Conservation (phyloP, 2,329 filamentous ascomycete genomes). For the Colletotrichum australisinense region DNA sequence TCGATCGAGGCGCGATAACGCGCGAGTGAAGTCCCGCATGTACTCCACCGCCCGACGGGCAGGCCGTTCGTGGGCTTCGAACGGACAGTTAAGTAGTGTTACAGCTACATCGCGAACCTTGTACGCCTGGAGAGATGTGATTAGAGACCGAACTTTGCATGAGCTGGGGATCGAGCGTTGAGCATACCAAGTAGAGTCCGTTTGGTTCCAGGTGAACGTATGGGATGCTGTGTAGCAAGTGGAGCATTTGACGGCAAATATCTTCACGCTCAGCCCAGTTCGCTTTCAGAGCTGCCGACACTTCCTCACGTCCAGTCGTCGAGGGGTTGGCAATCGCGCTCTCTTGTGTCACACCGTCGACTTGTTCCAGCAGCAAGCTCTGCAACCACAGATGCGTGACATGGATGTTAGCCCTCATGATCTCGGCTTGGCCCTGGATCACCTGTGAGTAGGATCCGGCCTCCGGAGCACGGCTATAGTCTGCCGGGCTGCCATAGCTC, state of each 20-base stretch:
- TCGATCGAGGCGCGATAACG: constrained; percentile 43
- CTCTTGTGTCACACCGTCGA: constrained; percentile 42
- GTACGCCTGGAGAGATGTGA: constrained; percentile 29
- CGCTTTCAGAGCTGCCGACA: constrained; percentile 24
- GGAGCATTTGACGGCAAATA: constrained; percentile 49
- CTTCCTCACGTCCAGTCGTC: neutral
- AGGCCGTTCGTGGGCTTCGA: constrained; percentile 40
- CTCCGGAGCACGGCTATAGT: neutral
- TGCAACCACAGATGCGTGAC: constrained; percentile 52
- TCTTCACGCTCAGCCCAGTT: constrained; percentile 49
- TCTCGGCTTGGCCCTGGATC: constrained; percentile 37
- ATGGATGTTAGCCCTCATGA: constrained; percentile 48
- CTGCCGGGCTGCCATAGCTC: constrained; percentile 13
- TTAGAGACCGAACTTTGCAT: too few species aligned
- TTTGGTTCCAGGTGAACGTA: constrained; percentile 47
- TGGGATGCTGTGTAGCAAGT: constrained; percentile 47
- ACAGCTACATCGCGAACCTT: constrained; percentile 50
- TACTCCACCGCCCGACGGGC: constrained; percentile 42
- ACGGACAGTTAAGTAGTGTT: constrained; percentile 47
- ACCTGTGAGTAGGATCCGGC: neutral
- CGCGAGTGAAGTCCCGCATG: constrained; percentile 43
- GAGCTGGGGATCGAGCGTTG: neutral
- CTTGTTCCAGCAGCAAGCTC: constrained; percentile 47
- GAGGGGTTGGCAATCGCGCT: constrained; percentile 16
- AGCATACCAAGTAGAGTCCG: constrained; percentile 45